phyloP scores from a whole-genome alignment of 2,329 filamentous ascomycete genomes.

The Colletotrichum caudatum region DNA sequence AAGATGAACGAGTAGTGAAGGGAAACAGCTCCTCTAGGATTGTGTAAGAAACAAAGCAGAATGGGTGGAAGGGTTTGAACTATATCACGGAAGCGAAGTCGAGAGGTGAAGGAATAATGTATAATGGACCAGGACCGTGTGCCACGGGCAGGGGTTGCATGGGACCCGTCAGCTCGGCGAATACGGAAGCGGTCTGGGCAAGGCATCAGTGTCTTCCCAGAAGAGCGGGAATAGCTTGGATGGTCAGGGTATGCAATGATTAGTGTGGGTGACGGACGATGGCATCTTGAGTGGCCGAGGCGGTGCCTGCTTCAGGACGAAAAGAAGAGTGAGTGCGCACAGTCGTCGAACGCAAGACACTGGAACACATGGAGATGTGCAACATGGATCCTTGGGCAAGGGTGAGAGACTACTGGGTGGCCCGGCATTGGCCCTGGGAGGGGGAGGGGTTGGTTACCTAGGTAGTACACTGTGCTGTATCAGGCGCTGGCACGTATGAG shows the following conservation, averaged over 20 bases:
- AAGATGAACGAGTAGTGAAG: constrained; percentile 14
- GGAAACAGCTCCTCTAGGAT: constrained; percentile 26
- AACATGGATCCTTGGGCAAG: constrained; percentile 33
- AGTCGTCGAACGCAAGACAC: constrained; percentile 40
- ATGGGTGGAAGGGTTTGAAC: constrained; percentile 39
- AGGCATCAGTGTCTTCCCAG: constrained; percentile 40
- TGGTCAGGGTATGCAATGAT: constrained; percentile 35
- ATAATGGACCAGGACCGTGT: constrained; percentile 38
- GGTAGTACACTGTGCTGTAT: constrained; percentile 16
- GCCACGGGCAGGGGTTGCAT: constrained; percentile 37
- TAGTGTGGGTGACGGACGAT: constrained; percentile 38
- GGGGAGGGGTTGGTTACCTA: background rate
- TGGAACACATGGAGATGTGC: constrained; percentile 39
- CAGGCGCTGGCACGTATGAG: constrained; percentile 9
- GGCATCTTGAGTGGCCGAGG: constrained; percentile 38
- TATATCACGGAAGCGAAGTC: constrained; percentile 39
- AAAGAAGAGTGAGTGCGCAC: constrained; percentile 37
- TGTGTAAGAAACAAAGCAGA: constrained; percentile 5
- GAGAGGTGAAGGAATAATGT: constrained; percentile 35
- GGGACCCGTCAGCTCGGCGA: constrained; percentile 40
- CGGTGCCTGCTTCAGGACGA: constrained; percentile 42
- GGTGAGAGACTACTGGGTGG: constrained; percentile 28
- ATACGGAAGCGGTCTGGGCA: constrained; percentile 42
- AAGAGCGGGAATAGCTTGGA: constrained; percentile 40
- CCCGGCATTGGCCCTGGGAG: constrained; percentile 25